Evolutionary conservation across 495 filamentous ascomycete species (phyloP), one percentile per base, ranked within the genome.

Genomic region (Darksidea phi): DNA sequence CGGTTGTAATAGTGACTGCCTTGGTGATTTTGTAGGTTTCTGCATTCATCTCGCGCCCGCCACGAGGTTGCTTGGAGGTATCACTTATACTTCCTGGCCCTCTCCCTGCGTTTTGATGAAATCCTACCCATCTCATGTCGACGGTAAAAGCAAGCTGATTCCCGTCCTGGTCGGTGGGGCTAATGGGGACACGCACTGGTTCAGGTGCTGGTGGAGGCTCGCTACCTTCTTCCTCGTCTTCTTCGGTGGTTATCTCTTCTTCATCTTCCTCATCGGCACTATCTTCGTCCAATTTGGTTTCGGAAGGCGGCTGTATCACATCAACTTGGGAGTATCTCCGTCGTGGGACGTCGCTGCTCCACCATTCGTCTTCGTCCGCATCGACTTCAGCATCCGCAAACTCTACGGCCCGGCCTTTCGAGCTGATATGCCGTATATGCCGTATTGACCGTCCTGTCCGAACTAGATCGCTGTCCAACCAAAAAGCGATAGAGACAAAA

Each of bases 1-100:
- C 61, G 2, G 32, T 24, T 8, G 55, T 50, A 11, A 59, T 42
- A 23, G 49, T 38, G 18, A 52, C 2, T 12, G 61, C 46, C 20
- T 64, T 59, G 8, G 57, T 26, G 46, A 64, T 59, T 46, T 43
- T 57, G 46, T 41, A 46, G 24, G 1, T 57, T 17, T 64, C 61
- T 24, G 25, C 21, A 11, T 57, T 56, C 59, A 63, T 63, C 6
- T 58, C 54, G 4, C 26, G 28, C 8, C 12, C 13, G 37, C 11
- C 25, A 8, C 18, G 1, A 15, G 28, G 1, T 47, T 51, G 17
- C 28, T 42, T 20, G 3, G 23, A 1, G 18, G 20, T 32, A 21
- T 36, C 51, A 23, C 52, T 43, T 18, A 0, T 43, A 15, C 0
- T n/a, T 13, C 10, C 20, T 42, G 43, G 6, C n/a, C 50, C 20